Conservation (phyloP, 768 basidiomycete genomes). For the Xerocomus potaroensis region DNA sequence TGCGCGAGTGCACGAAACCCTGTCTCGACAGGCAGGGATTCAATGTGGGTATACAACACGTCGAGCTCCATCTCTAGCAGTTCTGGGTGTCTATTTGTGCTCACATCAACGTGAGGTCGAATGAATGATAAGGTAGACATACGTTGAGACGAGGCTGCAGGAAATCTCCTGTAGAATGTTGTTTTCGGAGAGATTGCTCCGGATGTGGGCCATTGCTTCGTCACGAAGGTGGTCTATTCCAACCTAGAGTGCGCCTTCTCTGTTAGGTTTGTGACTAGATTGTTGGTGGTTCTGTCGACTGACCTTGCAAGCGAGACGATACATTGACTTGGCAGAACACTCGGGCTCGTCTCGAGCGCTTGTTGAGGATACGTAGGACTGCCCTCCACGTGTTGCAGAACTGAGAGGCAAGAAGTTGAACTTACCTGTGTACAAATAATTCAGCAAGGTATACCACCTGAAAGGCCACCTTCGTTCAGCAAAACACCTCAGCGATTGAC, state of each 20-base stretch:
- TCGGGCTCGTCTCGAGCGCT: conserved; percentile 1
- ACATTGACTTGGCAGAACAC: conserved; percentile 45
- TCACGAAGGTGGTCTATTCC: conserved; percentile 16
- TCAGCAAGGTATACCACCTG: conserved; percentile 38
- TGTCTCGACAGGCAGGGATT: conserved; percentile 10
- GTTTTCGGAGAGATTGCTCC: conserved; percentile 14
- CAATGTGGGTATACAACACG: conserved; percentile 14
- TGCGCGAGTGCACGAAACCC: conserved; percentile 10
- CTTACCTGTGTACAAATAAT: conserved; percentile 37
- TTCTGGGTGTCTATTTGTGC: conserved; percentile 7
- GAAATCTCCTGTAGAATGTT: conserved; percentile 24
- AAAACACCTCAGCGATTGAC: not conserved
- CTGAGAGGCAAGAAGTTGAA: conserved; percentile 31
- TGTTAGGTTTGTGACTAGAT: not conserved
- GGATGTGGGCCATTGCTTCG: conserved; percentile 17
- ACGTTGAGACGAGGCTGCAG: conserved; percentile 18
- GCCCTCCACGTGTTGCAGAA: conserved; percentile 8
- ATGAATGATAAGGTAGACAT: not conserved
- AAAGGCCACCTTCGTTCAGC: not conserved
- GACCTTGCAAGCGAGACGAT: conserved; percentile 39
- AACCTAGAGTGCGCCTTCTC: conserved; percentile 7
- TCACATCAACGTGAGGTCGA: too few relatives aligned
- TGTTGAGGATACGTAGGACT: not conserved
- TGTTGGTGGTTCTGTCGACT: not conserved
- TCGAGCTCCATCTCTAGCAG: conserved; percentile 25